Conservation (phyloP, 2,329 filamentous ascomycete species). For the Aphanocladium album region DNA sequence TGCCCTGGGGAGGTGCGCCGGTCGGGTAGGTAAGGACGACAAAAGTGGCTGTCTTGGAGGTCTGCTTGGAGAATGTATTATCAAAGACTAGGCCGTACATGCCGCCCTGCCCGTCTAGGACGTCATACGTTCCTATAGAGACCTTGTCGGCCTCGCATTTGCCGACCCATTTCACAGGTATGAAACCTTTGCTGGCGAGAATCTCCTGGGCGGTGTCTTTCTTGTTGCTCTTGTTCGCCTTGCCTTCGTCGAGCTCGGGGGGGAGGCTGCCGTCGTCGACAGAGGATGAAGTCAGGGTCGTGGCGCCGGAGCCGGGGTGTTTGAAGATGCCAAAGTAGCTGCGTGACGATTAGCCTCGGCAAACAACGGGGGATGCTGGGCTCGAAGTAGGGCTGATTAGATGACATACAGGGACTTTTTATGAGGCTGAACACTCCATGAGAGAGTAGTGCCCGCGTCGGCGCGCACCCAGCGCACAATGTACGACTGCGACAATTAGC, state of each 20-base stretch:
- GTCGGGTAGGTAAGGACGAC: constrained; percentile 92
- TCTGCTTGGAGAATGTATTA: constrained; percentile 96
- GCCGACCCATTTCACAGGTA: constrained; percentile 77
- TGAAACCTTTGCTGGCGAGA: constrained; percentile 61
- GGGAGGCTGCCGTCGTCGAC: constrained; percentile 39
- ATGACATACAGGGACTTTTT: constrained; percentile 80
- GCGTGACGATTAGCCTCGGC: constrained; percentile 4
- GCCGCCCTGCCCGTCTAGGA: constrained; percentile 67
- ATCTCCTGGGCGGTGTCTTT: constrained; percentile 60
- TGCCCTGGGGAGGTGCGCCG: constrained; percentile 68
- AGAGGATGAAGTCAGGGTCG: constrained; percentile 38
- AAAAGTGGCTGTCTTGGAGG: constrained; percentile 91
- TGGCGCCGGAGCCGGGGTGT: constrained; percentile 71
- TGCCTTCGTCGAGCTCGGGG: constrained; percentile 38
- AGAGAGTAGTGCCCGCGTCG: constrained; percentile 83
- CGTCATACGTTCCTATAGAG: constrained; percentile 82
- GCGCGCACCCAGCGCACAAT: constrained; percentile 97
- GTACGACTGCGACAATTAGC: constrained; percentile 67
- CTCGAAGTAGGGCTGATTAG: background rate
- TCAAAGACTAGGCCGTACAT: constrained; percentile 98
- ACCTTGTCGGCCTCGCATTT: constrained; percentile 97
- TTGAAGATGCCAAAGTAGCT: constrained; percentile 97
- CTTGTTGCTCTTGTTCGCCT: constrained; percentile 47
- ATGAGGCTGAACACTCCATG: constrained; percentile 95
- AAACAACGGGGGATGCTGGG: constrained; percentile 17